A percentile compares a stretch with the other conserved stretches of the same genome.
Conservation (phyloP, 805 yeast species). For the Candida gorgasii region DNA sequence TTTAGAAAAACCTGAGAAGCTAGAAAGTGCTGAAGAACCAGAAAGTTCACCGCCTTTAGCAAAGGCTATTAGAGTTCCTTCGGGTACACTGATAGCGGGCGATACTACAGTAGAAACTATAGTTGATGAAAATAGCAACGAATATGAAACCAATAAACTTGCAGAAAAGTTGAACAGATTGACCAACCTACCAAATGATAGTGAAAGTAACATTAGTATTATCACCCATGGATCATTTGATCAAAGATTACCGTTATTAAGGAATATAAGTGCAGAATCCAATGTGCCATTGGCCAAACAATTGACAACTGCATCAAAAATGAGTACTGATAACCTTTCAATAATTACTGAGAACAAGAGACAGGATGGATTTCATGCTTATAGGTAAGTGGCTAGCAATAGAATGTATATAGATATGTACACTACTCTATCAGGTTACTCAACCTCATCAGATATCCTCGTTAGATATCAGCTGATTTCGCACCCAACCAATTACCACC, state of each 20-base stretch:
- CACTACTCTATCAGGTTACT: too few relatives aligned
- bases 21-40: background rate
- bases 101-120: background rate
- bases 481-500: constrained; percentile 1
- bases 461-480: too few relatives aligned
- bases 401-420: constrained; percentile 5
- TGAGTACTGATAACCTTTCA: constrained; percentile 24
- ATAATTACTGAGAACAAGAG: constrained; percentile 20
- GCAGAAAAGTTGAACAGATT: background rate
- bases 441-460: too few relatives aligned
- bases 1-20: background rate
- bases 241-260: constrained; percentile 19
- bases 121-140: background rate
- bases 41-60: background rate
- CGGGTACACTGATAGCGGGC: too few relatives aligned
- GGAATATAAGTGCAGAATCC: constrained; percentile 17
- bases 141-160: background rate
- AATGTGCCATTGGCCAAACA: constrained; percentile 14
- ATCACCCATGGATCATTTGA: constrained; percentile 18
- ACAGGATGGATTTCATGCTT: constrained; percentile 26
- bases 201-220: constrained; percentile 19
- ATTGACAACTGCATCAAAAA: constrained; percentile 7
- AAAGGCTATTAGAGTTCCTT: background rate
- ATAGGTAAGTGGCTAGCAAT: constrained; percentile 7
- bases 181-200: constrained; percentile 14